Conservation (phyloP, 2,329 filamentous ascomycete species). For the Bipolaris cookei region DNA sequence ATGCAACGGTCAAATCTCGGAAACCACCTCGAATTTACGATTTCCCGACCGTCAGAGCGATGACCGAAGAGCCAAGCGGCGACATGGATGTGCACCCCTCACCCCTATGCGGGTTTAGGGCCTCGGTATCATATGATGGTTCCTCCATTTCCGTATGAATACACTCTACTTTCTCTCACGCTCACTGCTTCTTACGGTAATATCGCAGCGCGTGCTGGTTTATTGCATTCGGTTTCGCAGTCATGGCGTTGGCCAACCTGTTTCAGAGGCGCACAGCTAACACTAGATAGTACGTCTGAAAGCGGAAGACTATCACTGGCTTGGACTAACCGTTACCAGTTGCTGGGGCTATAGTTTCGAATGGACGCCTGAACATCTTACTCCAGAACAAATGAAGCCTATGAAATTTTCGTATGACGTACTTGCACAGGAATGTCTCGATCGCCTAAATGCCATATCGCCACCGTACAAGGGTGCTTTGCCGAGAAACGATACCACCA, state of each 20-base stretch:
- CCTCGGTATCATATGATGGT: constrained; percentile 43
- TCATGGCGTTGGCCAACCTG: constrained; percentile 54
- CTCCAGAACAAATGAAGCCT: constrained; percentile 63
- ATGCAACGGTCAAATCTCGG: background rate
- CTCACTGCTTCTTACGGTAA: background rate
- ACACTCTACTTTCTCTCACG: constrained; percentile 1
- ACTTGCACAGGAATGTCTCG: constrained; percentile 69
- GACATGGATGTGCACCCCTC: constrained; percentile 22
- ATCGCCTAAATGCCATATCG: constrained; percentile 67
- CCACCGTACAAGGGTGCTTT: constrained; percentile 52
- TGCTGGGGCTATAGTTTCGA: constrained; percentile 73
- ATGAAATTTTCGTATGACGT: constrained; percentile 72
- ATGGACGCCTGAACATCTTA: constrained; percentile 70
- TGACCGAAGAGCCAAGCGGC: constrained; percentile 18
- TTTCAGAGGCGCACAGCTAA: constrained; percentile 53
- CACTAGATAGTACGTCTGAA: constrained; percentile 49
- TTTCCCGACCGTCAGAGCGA: background rate
- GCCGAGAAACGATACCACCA: constrained; percentile 48
- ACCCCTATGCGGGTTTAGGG: constrained; percentile 22
- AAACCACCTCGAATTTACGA: background rate
- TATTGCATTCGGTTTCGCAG: background rate
- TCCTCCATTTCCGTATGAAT: constrained; percentile 6
- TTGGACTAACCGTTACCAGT: constrained; percentile 38
- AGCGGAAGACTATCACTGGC: constrained; percentile 19
- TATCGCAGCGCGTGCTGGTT: background rate